These are phyloP conservation scores for Dictyostelium brefeldianum DNA, from an alignment of 78 protist species.

Conservation along the genomic window DNA sequence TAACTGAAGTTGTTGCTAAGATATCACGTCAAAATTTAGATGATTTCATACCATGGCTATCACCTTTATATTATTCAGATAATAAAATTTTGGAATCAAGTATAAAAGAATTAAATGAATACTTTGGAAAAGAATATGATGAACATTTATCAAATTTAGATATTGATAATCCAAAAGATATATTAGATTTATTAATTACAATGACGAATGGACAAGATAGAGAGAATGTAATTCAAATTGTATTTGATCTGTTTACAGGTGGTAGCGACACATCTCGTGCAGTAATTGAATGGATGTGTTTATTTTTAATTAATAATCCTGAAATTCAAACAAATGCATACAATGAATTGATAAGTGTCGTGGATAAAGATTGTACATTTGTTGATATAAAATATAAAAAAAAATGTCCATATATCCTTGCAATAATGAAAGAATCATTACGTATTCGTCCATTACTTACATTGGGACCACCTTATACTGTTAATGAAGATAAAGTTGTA, in stretches of 20 bases:
- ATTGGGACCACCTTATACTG: background rate
- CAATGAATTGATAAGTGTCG: background rate
- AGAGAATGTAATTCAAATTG: background rate
- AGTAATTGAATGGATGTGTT: background rate
- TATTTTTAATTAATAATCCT: background rate
- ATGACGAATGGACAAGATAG: background rate
- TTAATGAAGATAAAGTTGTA: background rate
- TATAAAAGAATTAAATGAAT: no score
- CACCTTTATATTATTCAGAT: no score
- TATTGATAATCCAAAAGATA: background rate
- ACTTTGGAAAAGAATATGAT: background rate
- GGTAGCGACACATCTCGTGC: background rate
- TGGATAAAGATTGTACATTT: background rate
- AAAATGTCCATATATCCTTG: background rate
- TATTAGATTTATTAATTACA: background rate
- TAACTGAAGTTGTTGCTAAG: no score
- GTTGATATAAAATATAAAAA: background rate
- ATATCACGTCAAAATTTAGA: no score
- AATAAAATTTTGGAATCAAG: no score
- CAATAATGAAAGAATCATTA: background rate
- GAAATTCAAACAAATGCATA: background rate
- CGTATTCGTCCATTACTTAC: background rate
- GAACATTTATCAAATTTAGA: background rate
- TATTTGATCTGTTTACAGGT: background rate
- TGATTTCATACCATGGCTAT: no score